Evolutionary conservation across 2,329 filamentous ascomycete species (phyloP), one percentile per base, ranked within the genome.

Genomic region (Venturia oleaginea): DNA sequence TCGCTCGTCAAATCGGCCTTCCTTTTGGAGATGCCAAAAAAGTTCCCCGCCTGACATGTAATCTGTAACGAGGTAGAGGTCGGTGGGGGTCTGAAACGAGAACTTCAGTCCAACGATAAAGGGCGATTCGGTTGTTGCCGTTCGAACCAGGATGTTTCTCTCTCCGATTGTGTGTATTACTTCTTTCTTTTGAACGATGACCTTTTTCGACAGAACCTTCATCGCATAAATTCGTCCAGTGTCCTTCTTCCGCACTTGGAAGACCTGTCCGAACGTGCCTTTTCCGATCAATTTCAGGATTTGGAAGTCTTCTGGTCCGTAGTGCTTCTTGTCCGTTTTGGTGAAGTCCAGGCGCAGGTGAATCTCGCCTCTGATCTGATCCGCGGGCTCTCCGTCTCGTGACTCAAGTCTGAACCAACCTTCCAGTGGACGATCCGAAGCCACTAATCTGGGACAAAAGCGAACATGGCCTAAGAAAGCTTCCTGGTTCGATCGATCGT

Each of bases 151-250:
- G 69, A 99, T 99, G 73, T 99, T 99, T 66, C 94, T 86, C 78
- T 99, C 94, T 69, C 94, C 94, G 43, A 99, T 87, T 0, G 94
- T 99, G 74, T 99, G 94, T 19, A 93, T 92, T 61, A 99, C 92
- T 76, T 99, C 94, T 78, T 99, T 99, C 84, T 99, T 99, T 78
- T 99, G 94, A 32, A 99, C 94, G 72, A 99, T 99, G 63, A 99
- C 94, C 81, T 99, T 99, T 83, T 99, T 99, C 61, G 94, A 97
- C 38, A 99, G 81, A 1, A 99, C 93, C 77, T 99, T 99, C 94
- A 99, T 99, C 67, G 94, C 94, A 72, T 99, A 99, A 67, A 99
- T 97, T 55, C 94, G 88, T 71, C 87, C 86, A 0, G 93, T 97
- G 74, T 99, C 94, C 80, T 91, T 94, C 84, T 99, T 99, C 70